A percentile compares a stretch with the other conserved stretches of the same genome.
These are phyloP conservation scores for Draba incana DNA, from an alignment of 345 rosid species.

Conservation along the genomic window DNA sequence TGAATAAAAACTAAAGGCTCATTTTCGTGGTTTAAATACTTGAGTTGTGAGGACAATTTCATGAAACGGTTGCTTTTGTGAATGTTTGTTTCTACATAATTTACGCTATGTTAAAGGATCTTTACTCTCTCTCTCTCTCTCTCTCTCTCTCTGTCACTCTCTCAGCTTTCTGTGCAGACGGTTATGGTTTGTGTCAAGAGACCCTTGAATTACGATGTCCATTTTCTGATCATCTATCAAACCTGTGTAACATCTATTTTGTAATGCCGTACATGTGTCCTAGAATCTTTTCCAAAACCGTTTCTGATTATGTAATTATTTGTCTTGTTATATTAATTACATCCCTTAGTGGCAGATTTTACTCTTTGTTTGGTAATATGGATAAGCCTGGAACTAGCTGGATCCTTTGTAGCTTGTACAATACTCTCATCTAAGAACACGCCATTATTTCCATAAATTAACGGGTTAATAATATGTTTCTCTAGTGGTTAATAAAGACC, in stretches of 20 bases:
- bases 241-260: slow-evolving; percentile 16
- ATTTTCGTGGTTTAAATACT: slow-evolving; percentile 19
- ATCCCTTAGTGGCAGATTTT: slow-evolving; percentile 24
- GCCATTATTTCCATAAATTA: neutral
- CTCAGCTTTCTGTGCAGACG: neutral
- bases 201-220: slow-evolving; percentile 23
- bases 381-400: slow-evolving; percentile 28
- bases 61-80: neutral
- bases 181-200: slow-evolving; percentile 45
- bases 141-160: neutral
- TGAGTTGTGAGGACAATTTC: slow-evolving; percentile 22
- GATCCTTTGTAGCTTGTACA: slow-evolving; percentile 31
- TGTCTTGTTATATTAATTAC: slow-evolving; percentile 17
- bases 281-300: slow-evolving; percentile 6
- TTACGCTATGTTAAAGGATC: slow-evolving; percentile 21
- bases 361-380: slow-evolving; percentile 29
- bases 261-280: slow-evolving; percentile 36
- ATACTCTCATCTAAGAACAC: slow-evolving; percentile 15
- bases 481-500: too few species aligned
- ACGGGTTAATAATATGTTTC: too few species aligned
- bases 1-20: slow-evolving; percentile 5
- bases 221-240: slow-evolving; percentile 16
- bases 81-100: slow-evolving; percentile 18
- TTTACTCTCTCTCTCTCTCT: neutral
- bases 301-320: slow-evolving; percentile 25